Percentiles rank a stretch among this genome's conserved stretches.
Conservation (phyloP, 1,284 basidiomycete genomes). For the Leccinum variabile region DNA sequence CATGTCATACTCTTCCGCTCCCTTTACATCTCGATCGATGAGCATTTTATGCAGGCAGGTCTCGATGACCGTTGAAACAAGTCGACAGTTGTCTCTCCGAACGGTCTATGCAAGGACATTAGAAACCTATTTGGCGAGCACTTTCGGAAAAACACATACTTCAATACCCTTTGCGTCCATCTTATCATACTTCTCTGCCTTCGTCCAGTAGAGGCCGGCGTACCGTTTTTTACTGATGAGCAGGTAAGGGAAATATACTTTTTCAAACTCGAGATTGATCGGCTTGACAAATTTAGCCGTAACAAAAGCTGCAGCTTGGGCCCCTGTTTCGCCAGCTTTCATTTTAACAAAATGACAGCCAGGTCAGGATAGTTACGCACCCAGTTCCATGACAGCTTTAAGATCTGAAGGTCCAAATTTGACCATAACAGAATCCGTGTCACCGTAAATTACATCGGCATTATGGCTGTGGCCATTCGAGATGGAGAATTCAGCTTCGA, state of each 20-base stretch:
- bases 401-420: conserved; percentile 89
- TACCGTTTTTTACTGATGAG: conserved; percentile 98
- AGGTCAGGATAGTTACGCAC: conserved; percentile 41
- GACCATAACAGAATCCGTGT: conserved; percentile 98
- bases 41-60: conserved; percentile 97
- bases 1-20: conserved; percentile 77
- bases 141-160: conserved; percentile 46
- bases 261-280: conserved; percentile 98
- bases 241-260: conserved; percentile 95
- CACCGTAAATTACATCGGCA: conserved; percentile 93
- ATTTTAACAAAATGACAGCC: neutral
- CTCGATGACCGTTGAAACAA: conserved; percentile 94
- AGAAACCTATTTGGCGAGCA: neutral
- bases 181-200: conserved; percentile 91
- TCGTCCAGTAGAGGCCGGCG: conserved; percentile 95
- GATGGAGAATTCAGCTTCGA: conserved; percentile 83
- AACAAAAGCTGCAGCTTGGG: conserved; percentile 93
- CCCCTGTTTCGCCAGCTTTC: conserved; percentile 50
- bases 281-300: conserved; percentile 89
- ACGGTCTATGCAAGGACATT: conserved; percentile 70
- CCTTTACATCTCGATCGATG: conserved; percentile 90
- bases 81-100: conserved; percentile 91
- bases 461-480: conserved; percentile 85
- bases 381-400: conserved; percentile 82
- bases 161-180: conserved; percentile 99